phyloP scores from a whole-genome alignment of 257 asterid species.

The Lithospermum erythrorhizon region DNA sequence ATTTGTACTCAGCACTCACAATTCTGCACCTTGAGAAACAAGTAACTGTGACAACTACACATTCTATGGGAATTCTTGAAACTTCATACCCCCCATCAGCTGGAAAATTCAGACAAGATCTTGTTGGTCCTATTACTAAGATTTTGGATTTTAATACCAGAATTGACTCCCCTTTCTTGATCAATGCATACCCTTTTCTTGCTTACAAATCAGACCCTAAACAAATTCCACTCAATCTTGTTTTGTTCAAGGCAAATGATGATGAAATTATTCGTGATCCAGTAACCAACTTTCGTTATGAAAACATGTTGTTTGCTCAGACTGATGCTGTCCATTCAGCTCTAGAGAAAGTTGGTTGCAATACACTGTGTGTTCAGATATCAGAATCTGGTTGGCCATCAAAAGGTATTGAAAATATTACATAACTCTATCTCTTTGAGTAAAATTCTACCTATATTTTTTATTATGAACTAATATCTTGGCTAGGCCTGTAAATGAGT shows the following conservation, averaged over 20 bases:
- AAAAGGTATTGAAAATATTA: too few species aligned
- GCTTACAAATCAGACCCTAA: slow-evolving; percentile 59
- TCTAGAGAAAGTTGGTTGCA: slow-evolving; percentile 40
- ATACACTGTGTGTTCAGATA: slow-evolving; percentile 39
- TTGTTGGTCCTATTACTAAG: slow-evolving; percentile 24
- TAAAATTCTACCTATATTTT: too few species aligned
- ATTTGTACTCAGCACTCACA: slow-evolving; percentile 30
- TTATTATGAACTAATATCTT: too few species aligned
- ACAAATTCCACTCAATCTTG: slow-evolving; percentile 43
- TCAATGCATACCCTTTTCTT: slow-evolving; percentile 80
- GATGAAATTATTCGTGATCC: slow-evolving; percentile 42
- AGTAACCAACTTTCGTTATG: slow-evolving; percentile 43
- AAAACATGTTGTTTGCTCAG: slow-evolving; percentile 86
- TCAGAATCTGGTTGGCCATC: slow-evolving; percentile 98
- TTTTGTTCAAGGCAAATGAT: slow-evolving; percentile 55
- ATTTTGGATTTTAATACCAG: slow-evolving; percentile 50
- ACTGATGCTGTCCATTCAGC: slow-evolving; percentile 73
- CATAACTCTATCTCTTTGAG: too few species aligned
- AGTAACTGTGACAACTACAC: slow-evolving; percentile 62
- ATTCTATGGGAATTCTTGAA: slow-evolving; percentile 32
- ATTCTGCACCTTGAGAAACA: slow-evolving; percentile 33
- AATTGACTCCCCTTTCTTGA: slow-evolving; percentile 52
- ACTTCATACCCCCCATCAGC: slow-evolving; percentile 75
- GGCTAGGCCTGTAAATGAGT: too few species aligned
- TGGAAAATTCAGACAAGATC: slow-evolving; percentile 49